A percentile compares a stretch with the other conserved stretches of the same genome.
These are phyloP conservation scores for Globisporangium okanoganense DNA, from an alignment of 352 stramenopile genomes.

Conservation along the genomic window DNA sequence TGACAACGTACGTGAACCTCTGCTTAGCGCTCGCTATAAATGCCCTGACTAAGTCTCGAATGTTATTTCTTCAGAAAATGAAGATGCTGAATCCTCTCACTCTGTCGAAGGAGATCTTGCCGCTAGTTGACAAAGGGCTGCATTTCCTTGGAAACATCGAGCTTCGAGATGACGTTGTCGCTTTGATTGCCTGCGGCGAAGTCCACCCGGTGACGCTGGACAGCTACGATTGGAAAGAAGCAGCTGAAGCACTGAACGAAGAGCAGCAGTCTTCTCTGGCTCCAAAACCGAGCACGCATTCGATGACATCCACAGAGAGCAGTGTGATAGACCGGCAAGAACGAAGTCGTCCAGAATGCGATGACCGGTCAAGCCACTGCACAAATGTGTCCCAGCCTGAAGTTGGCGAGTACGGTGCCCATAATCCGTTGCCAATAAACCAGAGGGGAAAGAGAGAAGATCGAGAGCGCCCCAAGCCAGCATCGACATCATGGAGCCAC, in stretches of 20 bases:
- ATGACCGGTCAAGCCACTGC: constrained; percentile 11
- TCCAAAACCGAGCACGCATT: constrained; percentile 23
- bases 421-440: neutral
- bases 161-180: constrained; percentile 44
- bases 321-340: constrained; percentile 15
- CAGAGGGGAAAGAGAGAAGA: constrained; percentile 1
- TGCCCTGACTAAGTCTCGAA: neutral
- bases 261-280: constrained; percentile 15
- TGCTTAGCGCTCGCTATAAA: neutral
- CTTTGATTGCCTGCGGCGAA: constrained; percentile 49
- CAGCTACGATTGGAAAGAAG: constrained; percentile 69
- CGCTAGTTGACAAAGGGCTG: constrained; percentile 48
- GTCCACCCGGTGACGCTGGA: constrained; percentile 70
- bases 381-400: constrained; percentile 7
- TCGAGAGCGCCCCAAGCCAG: constrained; percentile 33
- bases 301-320: constrained; percentile 59
- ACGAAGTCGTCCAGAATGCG: constrained; percentile 5
- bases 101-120: constrained; percentile 49
- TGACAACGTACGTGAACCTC: constrained; percentile 32
- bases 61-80: constrained; percentile 35
- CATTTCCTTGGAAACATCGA: constrained; percentile 70
- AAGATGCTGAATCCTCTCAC: constrained; percentile 75
- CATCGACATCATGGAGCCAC: constrained; percentile 54
- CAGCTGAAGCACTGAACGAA: constrained; percentile 16
- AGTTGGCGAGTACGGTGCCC: neutral